phyloP scores from a whole-genome alignment of 2,329 filamentous ascomycete species.

The Salinomyces thailandicus region DNA sequence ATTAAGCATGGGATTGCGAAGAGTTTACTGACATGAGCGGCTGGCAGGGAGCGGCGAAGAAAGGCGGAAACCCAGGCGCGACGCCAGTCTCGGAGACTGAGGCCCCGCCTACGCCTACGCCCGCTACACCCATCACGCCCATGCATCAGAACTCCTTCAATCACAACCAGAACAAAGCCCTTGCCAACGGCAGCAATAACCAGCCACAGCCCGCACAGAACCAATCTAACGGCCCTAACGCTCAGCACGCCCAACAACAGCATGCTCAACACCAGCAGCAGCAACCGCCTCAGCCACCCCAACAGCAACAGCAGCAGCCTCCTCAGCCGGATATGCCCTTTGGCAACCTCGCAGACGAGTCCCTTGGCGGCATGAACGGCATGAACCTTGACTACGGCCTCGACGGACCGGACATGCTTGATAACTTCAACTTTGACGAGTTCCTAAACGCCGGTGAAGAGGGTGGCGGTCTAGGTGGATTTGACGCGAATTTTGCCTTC shows the following conservation, averaged over 20 bases:
- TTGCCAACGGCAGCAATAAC: constrained; percentile 24
- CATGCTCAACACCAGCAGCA: constrained; percentile 7
- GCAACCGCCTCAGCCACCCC: constrained; percentile 1
- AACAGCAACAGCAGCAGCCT: constrained; percentile 1
- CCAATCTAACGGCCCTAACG: neutral
- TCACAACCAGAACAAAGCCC: constrained; percentile 27
- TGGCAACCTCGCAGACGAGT: constrained; percentile 27
- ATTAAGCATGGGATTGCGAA: constrained; percentile 6
- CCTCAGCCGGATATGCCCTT: constrained; percentile 25
- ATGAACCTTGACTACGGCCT: constrained; percentile 32
- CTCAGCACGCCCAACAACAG: constrained; percentile 4
- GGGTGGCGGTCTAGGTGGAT: constrained; percentile 29
- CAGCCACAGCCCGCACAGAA: constrained; percentile 11
- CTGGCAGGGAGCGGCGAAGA: constrained; percentile 8
- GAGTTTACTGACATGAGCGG: constrained; percentile 11
- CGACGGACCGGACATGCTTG: constrained; percentile 54
- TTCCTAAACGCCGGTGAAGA: constrained; percentile 48
- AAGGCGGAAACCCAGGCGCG: constrained; percentile 21
- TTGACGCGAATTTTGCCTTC: constrained; percentile 30
- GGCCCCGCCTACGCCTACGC: constrained; percentile 38
- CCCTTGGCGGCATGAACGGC: constrained; percentile 26
- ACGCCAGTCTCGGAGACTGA: constrained; percentile 35
- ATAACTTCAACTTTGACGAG: constrained; percentile 58
- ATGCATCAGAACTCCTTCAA: constrained; percentile 30
- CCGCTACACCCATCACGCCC: constrained; percentile 39